Evolutionary conservation across 2,329 filamentous ascomycete genomes (phyloP).

Genomic region (Coniochaeta sp.): DNA sequence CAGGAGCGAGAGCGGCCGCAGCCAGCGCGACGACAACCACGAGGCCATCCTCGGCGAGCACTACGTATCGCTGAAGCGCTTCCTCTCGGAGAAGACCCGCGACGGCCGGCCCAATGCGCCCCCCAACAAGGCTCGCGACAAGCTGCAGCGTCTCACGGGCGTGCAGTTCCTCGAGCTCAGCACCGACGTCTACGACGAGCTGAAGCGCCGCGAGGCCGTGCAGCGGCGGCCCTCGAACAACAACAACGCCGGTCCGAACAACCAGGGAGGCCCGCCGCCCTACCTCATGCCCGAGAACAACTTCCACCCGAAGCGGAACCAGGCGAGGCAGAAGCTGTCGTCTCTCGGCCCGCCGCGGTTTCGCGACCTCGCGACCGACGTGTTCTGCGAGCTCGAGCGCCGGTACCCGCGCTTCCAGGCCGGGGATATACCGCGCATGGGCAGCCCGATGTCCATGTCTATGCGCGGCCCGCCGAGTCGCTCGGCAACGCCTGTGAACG

Average conservation of each 20-base stretch:
- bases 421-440: constrained; percentile 60
- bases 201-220: constrained; percentile 74
- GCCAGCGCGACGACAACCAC: constrained; percentile 51
- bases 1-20: constrained; percentile 58
- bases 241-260: constrained; percentile 29
- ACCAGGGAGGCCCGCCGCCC: constrained; percentile 46
- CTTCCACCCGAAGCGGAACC: constrained; percentile 96
- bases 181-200: constrained; percentile 94
- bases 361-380: constrained; percentile 86
- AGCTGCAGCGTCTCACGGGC: constrained; percentile 79
- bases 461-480: constrained; percentile 54
- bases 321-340: constrained; percentile 91
- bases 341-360: constrained; percentile 84
- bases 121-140: constrained; percentile 88
- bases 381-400: constrained; percentile 90
- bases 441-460: constrained; percentile 54
- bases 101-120: constrained; percentile 69
- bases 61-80: constrained; percentile 71
- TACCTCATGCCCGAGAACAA: constrained; percentile 78
- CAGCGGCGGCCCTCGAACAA: constrained; percentile 47
- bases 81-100: constrained; percentile 61
- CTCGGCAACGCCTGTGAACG: constrained; percentile 56
- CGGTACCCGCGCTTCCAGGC: constrained; percentile 76
- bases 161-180: constrained; percentile 97
- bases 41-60: constrained; percentile 67